Evolutionary conservation across 805 yeast genomes (phyloP).

Genomic region (Torulaspora maleeae): DNA sequence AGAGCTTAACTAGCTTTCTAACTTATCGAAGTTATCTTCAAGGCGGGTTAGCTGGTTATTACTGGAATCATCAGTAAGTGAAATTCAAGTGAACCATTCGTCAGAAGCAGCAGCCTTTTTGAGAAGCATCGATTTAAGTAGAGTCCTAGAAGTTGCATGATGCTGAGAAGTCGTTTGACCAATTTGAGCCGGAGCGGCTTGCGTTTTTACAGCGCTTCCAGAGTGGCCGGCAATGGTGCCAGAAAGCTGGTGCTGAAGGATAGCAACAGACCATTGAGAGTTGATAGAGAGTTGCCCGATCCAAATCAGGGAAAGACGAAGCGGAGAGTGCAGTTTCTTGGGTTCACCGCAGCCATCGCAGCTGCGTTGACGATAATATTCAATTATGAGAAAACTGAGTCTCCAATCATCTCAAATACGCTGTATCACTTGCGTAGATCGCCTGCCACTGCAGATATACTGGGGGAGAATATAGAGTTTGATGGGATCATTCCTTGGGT

Average conservation of each 20-base stretch:
- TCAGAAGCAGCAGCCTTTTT: too few relatives aligned
- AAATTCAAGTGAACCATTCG: neutral
- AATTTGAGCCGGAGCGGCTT: constrained; percentile 4
- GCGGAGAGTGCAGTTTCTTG: constrained; percentile 50
- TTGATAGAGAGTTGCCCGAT: constrained; percentile 80
- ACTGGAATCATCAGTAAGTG: neutral
- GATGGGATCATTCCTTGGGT: constrained; percentile 79
- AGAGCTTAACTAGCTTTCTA: too few relatives aligned
- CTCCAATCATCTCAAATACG: constrained; percentile 85
- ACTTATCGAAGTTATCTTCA: too few relatives aligned
- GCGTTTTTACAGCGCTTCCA: constrained; percentile 7
- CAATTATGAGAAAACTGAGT: constrained; percentile 87
- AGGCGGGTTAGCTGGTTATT: neutral
- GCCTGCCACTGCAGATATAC: constrained; percentile 49
- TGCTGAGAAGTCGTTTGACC: constrained; percentile 9
- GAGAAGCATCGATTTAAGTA: neutral
- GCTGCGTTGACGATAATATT: constrained; percentile 61
- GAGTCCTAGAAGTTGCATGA: neutral
- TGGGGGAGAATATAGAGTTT: constrained; percentile 76
- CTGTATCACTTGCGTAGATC: constrained; percentile 81
- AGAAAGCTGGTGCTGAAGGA: constrained; percentile 18
- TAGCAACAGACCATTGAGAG: constrained; percentile 46
- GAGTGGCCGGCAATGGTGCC: constrained; percentile 12
- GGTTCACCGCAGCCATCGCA: constrained; percentile 52
- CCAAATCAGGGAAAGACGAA: constrained; percentile 54